phyloP scores from a whole-genome alignment of 352 stramenopile species.

The Globisporangium middletonii region DNA sequence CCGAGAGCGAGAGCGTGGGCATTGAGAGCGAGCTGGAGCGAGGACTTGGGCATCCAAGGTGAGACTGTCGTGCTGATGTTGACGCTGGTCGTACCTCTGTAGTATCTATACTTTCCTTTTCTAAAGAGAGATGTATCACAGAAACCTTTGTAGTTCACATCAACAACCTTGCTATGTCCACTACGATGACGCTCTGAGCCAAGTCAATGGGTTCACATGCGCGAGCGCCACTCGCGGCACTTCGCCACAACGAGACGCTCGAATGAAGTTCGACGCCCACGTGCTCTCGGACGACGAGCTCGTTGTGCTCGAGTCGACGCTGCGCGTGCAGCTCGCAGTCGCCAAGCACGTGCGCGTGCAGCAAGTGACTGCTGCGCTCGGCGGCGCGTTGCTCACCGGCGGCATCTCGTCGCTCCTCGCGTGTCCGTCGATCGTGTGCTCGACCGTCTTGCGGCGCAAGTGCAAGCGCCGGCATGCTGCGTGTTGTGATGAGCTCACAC shows the following conservation, averaged over 20 bases:
- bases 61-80: too few relatives aligned
- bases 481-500: constrained; percentile 11
- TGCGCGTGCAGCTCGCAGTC: constrained; percentile 26
- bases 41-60: too few relatives aligned
- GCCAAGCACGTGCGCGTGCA: constrained; percentile 15
- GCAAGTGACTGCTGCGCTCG: constrained; percentile 15
- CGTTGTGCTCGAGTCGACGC: constrained; percentile 21
- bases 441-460: constrained; percentile 16
- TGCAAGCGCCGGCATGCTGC: constrained; percentile 14
- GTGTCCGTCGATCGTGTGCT: constrained; percentile 17
- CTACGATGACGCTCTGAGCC: background rate
- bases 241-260: too few relatives aligned
- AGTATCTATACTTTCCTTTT: too few relatives aligned
- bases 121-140: too few relatives aligned
- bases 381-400: constrained; percentile 13
- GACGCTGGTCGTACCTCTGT: too few relatives aligned
- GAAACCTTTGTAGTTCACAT: too few relatives aligned
- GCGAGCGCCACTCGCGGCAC: too few relatives aligned
- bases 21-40: too few relatives aligned
- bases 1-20: too few relatives aligned
- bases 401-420: constrained; percentile 18
- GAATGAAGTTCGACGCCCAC: constrained; percentile 12
- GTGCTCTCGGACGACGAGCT: constrained; percentile 17
- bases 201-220: background rate
- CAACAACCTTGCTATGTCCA: background rate